Conservation (phyloP, 148 eudicot genomes). For the Rhododendron williamsianum region DNA sequence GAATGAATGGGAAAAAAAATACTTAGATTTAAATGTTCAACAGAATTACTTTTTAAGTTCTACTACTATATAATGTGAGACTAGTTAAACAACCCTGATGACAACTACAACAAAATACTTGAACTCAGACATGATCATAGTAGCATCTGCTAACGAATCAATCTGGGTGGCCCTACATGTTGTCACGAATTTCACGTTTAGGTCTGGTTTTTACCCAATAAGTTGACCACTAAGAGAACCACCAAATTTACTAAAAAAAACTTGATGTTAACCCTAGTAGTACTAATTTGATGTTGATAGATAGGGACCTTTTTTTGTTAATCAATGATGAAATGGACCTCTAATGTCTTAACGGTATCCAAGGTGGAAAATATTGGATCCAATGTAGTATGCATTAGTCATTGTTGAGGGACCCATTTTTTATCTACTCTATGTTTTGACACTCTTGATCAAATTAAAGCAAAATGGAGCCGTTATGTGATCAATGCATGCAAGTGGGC, state of each 20-base stretch:
- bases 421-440: neutral
- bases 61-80: too few species aligned
- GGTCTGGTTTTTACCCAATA: neutral
- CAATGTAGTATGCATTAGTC: neutral
- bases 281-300: neutral
- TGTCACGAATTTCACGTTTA: neutral
- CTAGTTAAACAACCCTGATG: too few species aligned
- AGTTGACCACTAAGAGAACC: neutral
- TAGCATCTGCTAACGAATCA: neutral
- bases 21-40: too few species aligned
- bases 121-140: too few species aligned
- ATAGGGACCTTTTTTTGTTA: neutral
- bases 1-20: too few species aligned
- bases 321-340: neutral
- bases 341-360: neutral
- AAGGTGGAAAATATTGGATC: neutral
- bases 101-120: too few species aligned
- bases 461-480: constrained; percentile 17
- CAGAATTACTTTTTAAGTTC: too few species aligned
- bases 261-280: neutral
- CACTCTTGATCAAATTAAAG: neutral
- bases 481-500: neutral
- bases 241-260: neutral
- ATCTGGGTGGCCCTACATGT: too few species aligned
- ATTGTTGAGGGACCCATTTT: neutral